These are phyloP conservation scores for Breynia disticha DNA, from an alignment of 441 rosid species.

Conservation along the genomic window DNA sequence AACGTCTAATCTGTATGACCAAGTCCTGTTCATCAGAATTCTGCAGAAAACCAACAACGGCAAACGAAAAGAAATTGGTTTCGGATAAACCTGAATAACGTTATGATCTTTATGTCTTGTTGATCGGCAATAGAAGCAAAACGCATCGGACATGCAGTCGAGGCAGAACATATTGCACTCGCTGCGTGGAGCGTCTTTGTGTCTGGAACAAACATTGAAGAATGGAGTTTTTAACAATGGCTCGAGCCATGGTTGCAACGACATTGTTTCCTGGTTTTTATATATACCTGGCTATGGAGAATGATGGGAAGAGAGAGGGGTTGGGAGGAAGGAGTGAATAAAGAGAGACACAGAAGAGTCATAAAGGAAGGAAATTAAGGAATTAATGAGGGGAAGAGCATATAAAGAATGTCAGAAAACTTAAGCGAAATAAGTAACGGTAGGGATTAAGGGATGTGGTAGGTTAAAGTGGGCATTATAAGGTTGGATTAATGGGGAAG, in stretches of 20 bases:
- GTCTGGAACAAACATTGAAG: constrained; percentile 55
- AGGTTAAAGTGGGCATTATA: no score
- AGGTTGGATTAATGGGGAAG: no score
- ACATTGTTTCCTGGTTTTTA: constrained; percentile 8
- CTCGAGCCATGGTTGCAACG: constrained; percentile 72
- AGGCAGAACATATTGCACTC: constrained; percentile 86
- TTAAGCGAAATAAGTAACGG: no score
- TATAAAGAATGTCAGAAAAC: no score
- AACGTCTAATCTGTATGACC: constrained; percentile 57
- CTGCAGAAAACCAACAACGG: background rate
- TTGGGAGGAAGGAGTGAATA: no score
- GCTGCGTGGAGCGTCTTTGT: constrained; percentile 42
- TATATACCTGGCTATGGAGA: no score
- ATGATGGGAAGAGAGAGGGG: no score
- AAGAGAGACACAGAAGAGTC: no score
- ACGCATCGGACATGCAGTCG: constrained; percentile 52
- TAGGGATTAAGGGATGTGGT: no score
- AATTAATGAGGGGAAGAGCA: no score
- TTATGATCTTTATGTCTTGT: constrained; percentile 59
- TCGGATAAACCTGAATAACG: constrained; percentile 48
- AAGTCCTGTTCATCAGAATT: background rate
- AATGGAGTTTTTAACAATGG: constrained; percentile 43
- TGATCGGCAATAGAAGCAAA: constrained; percentile 78
- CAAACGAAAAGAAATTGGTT: background rate
- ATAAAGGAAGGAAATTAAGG: no score